These are phyloP conservation scores for Poteriospumella lacustris DNA, from an alignment of 108 stramenopile genomes.

Conservation along the genomic window DNA sequence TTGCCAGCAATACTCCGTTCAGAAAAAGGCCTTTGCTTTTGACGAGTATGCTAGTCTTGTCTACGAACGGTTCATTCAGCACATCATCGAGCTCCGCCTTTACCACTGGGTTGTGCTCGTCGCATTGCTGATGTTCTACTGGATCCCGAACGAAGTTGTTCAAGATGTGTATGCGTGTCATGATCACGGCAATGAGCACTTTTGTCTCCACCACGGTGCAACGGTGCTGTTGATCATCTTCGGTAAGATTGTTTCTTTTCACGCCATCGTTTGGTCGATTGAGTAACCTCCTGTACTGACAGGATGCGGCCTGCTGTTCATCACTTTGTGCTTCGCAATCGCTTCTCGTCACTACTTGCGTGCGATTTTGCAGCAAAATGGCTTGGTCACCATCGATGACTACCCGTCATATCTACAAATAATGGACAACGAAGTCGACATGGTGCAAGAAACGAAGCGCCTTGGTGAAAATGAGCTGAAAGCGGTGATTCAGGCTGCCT, in stretches of 20 bases:
- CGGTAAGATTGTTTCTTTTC: too few species aligned
- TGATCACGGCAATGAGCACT: too few species aligned
- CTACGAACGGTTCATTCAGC: not conserved
- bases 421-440: not conserved
- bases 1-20: not conserved
- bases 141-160: not conserved
- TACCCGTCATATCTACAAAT: not conserved
- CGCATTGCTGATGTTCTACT: not conserved
- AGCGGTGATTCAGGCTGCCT: too few species aligned
- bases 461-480: not conserved
- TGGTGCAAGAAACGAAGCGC: not conserved
- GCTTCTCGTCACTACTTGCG: not conserved
- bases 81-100: not conserved
- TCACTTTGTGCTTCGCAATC: not conserved
- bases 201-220: too few species aligned
- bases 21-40: not conserved
- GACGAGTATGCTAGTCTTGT: conserved; percentile 1
- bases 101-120: not conserved
- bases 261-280: too few species aligned
- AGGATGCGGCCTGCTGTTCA: too few species aligned
- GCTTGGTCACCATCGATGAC: not conserved
- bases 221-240: too few species aligned
- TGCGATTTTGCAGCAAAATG: not conserved
- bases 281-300: too few species aligned
- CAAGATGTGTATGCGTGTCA: too few species aligned